Percentiles rank a stretch among this genome's conserved stretches.
Conservation (phyloP, 768 basidiomycete genomes). For the Pulveroboletus sp. region DNA sequence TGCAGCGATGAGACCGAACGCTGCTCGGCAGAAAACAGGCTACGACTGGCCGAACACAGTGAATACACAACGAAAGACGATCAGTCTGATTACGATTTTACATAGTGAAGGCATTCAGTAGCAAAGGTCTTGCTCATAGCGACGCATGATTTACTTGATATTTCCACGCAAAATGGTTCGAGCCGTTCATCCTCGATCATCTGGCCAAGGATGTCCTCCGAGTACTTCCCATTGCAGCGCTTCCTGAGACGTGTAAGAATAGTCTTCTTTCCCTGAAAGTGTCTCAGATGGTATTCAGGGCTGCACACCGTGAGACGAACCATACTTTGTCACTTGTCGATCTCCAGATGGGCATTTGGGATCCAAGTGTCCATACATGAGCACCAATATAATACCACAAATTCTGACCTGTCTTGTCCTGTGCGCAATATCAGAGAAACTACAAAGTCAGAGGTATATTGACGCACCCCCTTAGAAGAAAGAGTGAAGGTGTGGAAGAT, state of each 20-base stretch:
- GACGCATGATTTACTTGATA: constrained; percentile 25
- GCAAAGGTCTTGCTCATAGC: constrained; percentile 23
- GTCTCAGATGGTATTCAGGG: not conserved
- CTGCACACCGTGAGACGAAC: not conserved
- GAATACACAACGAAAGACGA: too few relatives aligned
- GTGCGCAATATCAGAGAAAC: constrained; percentile 3
- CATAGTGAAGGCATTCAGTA: constrained; percentile 15
- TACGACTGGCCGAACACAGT: too few relatives aligned
- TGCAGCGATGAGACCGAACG: not conserved
- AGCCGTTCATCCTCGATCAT: constrained; percentile 40
- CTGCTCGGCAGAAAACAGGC: too few relatives aligned
- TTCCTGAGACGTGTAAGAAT: constrained; percentile 34
- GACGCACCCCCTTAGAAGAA: constrained; percentile 39
- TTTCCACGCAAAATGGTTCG: constrained; percentile 42
- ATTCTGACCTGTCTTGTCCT: constrained; percentile 29
- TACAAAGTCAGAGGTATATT: not conserved
- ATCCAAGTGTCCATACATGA: constrained; percentile 37
- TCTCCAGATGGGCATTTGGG: constrained; percentile 36
- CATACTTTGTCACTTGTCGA: constrained; percentile 34
- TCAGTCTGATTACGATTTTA: not conserved
- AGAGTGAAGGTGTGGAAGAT: constrained; percentile 50
- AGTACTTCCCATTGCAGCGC: constrained; percentile 31
- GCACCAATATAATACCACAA: constrained; percentile 50
- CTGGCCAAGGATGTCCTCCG: constrained; percentile 32
- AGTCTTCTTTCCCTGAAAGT: constrained; percentile 28